Evolutionary conservation across 345 rosid species (phyloP).

Genomic region (Orychophragmus violaceus): DNA sequence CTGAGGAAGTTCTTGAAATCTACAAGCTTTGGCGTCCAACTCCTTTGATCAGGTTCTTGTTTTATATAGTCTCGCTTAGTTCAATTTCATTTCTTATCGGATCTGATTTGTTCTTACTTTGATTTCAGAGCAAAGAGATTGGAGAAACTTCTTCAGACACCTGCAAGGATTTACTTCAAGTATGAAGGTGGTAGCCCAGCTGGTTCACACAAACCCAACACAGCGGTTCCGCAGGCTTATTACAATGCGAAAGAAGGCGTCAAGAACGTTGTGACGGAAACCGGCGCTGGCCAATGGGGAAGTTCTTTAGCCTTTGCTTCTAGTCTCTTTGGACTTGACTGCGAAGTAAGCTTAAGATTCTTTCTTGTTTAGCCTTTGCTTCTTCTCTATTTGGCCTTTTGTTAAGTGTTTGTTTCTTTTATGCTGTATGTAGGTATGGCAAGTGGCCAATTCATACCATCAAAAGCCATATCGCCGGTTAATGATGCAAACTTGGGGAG

Average conservation of each 20-base stretch:
- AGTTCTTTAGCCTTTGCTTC: constrained; percentile 84
- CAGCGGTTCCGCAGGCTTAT: constrained; percentile 82
- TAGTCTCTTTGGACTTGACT: constrained; percentile 68
- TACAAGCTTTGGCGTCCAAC: constrained; percentile 94
- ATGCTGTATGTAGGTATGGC: constrained; percentile 71
- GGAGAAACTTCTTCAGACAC: constrained; percentile 83
- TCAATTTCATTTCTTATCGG: too few species aligned
- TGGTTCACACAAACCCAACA: constrained; percentile 92
- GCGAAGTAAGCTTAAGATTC: constrained; percentile 47
- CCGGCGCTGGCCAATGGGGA: constrained; percentile 99
- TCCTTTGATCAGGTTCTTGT: constrained; percentile 84
- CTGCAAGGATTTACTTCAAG: constrained; percentile 89
- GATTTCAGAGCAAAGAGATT: constrained; percentile 78
- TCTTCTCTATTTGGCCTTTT: constrained; percentile 38
- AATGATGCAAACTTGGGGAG: constrained; percentile 99
- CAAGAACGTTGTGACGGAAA: constrained; percentile 82
- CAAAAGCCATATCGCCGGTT: constrained; percentile 87
- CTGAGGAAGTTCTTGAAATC: constrained; percentile 76
- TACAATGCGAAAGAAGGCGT: constrained; percentile 73
- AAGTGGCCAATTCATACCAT: constrained; percentile 88
- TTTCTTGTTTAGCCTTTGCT: constrained; percentile 56
- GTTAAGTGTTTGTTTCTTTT: neutral
- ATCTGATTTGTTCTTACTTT: constrained; percentile 3
- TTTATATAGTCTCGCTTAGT: too few species aligned
- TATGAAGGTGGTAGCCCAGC: constrained; percentile 97